Conservation (phyloP, 2,329 filamentous ascomycete species). For the Passalora sequoiae region DNA sequence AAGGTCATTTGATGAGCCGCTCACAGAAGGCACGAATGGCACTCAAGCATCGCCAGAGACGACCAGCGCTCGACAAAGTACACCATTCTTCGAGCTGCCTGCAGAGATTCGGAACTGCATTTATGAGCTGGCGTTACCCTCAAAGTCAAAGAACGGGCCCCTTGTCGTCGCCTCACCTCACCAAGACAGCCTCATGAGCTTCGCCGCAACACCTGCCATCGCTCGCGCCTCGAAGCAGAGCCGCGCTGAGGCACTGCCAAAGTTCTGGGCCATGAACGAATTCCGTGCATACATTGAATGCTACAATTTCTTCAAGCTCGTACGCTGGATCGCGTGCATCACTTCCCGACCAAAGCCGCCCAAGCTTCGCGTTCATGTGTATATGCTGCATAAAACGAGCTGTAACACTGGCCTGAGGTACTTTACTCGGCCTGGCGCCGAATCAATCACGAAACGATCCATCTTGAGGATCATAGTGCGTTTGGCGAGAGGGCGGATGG, state of each 20-base stretch:
- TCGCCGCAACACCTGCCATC: conserved; percentile 10
- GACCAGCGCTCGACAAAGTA: conserved; percentile 6
- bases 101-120: conserved; percentile 19
- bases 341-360: not conserved
- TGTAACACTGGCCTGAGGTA: conserved; percentile 3
- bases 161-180: conserved; percentile 7
- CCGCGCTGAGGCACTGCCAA: conserved; percentile 8
- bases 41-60: not conserved
- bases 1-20: not conserved
- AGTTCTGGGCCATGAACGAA: conserved; percentile 11
- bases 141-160: not conserved
- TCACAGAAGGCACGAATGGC: not conserved
- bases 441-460: conserved; percentile 5
- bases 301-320: conserved; percentile 6
- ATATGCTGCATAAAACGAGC: conserved; percentile 4
- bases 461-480: conserved; percentile 5
- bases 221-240: conserved; percentile 8
- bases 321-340: conserved; percentile 4
- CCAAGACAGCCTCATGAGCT: conserved; percentile 4
- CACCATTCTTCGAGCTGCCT: conserved; percentile 9
- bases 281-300: conserved; percentile 11
- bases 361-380: conserved; percentile 8
- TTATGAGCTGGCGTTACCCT: conserved; percentile 8
- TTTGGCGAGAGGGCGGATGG: not conserved
- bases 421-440: conserved; percentile 5